Evolutionary conservation across 148 eudicot genomes (phyloP), one percentile per base, ranked within the genome.

Genomic region (Spergularia marina): DNA sequence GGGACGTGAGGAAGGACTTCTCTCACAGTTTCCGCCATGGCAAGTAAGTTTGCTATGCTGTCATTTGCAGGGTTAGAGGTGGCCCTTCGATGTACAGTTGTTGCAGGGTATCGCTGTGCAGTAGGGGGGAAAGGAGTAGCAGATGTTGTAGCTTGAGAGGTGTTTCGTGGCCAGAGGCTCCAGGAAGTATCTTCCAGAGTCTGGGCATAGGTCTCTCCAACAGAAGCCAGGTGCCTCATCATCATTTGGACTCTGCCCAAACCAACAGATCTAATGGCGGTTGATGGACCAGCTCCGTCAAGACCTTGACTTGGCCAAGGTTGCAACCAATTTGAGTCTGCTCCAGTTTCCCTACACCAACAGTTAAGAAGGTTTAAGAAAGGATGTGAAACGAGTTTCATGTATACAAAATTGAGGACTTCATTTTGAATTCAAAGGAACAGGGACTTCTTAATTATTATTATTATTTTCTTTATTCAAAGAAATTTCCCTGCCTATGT

Each of bases 1-100:
- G 98, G 96, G 65, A 95, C 73, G 72, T 95, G 98, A 76, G 98
- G 98, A 54, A 95, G 90, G 82, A 95, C 98, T 83, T 95, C 98
- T 80, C 96, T 78, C 34, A 95, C 98, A 16, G 98, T 89, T 80
- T 92, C 97, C 15, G 94, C 96, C 98, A 95, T 95, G 77, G 97
- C 88, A 81, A 92, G 94, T 74, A 95, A 81, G 79, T 85, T 89
- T 39, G 93, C 87, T 47, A 95, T 71, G 86, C 76, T 80, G 72
- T 84, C 88, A 81, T 84, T 88, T 20, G 84, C 81, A 79, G 87
- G 69, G 62, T 71, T 83, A 13, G 97, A 84, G 47, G 82, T 47
- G 62, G 86, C 76, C 81, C 97, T 86, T 70, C 88, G 53, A 70
- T 83, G 92, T 71, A 75, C 59, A 61, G 84, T 75, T 81, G 78